Evolutionary conservation across 345 rosid genomes (phyloP).

Genomic region (Linum trigynum): DNA sequence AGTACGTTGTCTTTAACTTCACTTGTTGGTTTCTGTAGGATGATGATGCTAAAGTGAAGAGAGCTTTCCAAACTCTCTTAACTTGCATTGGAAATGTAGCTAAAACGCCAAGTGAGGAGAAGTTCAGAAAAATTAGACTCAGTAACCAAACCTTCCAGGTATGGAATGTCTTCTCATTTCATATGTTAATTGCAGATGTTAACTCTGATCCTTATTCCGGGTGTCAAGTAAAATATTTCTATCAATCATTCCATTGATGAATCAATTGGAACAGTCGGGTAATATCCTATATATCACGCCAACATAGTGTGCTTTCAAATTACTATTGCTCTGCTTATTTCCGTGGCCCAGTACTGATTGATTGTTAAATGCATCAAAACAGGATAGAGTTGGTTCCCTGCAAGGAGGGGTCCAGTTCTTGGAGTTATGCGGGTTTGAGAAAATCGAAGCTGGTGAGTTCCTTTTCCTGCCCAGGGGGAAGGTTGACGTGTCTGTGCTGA

Average conservation of each 20-base stretch:
- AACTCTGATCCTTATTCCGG: neutral
- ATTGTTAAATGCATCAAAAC: constrained; percentile 20
- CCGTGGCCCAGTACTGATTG: neutral
- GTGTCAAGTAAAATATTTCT: neutral
- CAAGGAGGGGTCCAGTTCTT: constrained; percentile 73
- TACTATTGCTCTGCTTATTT: neutral
- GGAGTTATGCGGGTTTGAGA: constrained; percentile 84
- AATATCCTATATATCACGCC: neutral
- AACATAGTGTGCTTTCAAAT: neutral
- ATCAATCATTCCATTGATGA: neutral
- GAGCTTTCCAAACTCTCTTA: constrained; percentile 93
- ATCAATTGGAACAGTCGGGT: neutral
- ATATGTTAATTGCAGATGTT: neutral
- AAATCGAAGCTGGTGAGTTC: constrained; percentile 65
- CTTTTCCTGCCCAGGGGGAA: constrained; percentile 63
- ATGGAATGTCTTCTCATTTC: constrained; percentile 11
- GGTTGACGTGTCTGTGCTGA: constrained; percentile 62
- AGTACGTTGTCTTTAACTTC: neutral
- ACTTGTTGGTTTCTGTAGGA: constrained; percentile 35
- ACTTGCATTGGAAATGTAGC: constrained; percentile 84
- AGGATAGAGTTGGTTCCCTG: constrained; percentile 87
- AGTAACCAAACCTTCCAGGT: constrained; percentile 89
- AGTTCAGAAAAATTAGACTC: constrained; percentile 86
- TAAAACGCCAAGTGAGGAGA: constrained; percentile 82
- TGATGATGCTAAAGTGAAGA: constrained; percentile 87